These are phyloP conservation scores for Ascochyta viciae-villosae DNA, from an alignment of 2,329 filamentous ascomycete genomes.

Conservation along the genomic window DNA sequence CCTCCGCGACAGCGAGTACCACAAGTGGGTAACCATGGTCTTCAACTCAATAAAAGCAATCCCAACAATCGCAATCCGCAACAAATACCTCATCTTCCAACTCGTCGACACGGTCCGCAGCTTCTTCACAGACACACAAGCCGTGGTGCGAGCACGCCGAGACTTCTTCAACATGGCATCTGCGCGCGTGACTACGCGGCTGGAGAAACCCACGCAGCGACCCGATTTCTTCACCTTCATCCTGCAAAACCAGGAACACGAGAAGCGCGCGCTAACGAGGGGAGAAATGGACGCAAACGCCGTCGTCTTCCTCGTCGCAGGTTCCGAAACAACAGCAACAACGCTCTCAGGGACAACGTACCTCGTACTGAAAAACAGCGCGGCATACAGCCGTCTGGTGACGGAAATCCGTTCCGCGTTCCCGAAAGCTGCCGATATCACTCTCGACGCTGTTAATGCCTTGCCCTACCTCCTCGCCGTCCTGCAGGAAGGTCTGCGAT, in stretches of 20 bases:
- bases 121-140: constrained; percentile 21
- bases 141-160: constrained; percentile 13
- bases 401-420: constrained; percentile 37
- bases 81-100: constrained; percentile 26
- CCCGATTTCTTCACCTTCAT: constrained; percentile 40
- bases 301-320: constrained; percentile 48
- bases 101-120: constrained; percentile 22
- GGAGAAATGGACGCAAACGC: constrained; percentile 48
- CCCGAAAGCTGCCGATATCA: constrained; percentile 24
- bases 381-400: constrained; percentile 26
- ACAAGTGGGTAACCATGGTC: constrained; percentile 39
- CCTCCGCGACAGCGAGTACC: constrained; percentile 35
- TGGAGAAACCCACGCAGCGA: constrained; percentile 24
- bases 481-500: constrained; percentile 35
- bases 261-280: constrained; percentile 24
- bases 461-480: constrained; percentile 39
- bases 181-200: constrained; percentile 26
- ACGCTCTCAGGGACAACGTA: constrained; percentile 53
- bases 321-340: constrained; percentile 57
- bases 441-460: constrained; percentile 33
- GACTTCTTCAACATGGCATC: constrained; percentile 26
- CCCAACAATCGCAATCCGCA: constrained; percentile 22
- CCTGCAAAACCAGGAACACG: constrained; percentile 28
- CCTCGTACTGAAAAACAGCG: constrained; percentile 44
- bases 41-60: constrained; percentile 19